Conservation (phyloP, 768 basidiomycete species). For the Podaxis sp. region DNA sequence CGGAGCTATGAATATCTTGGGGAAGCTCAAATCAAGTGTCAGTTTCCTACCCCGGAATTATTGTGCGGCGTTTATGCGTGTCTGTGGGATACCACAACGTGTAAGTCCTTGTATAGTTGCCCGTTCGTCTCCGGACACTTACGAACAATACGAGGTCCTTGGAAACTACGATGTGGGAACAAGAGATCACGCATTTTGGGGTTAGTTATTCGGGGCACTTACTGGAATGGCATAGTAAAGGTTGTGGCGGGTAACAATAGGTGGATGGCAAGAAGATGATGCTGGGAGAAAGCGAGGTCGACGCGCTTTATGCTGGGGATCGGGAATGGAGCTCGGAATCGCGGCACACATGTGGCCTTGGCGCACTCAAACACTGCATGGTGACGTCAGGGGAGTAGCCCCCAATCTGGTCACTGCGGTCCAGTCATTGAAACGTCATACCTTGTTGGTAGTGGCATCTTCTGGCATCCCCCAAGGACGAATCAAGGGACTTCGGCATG, state of each 20-base stretch:
- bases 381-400: neutral
- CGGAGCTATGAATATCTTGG: neutral
- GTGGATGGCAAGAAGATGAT: neutral
- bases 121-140: slow-evolving; percentile 7
- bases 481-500: no score
- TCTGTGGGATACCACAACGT: slow-evolving; percentile 18
- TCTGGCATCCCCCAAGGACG: no score
- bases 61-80: slow-evolving; percentile 29
- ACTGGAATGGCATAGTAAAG: slow-evolving; percentile 20
- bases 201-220: slow-evolving; percentile 1
- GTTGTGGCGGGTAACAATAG: neutral
- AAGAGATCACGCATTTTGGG: slow-evolving; percentile 10
- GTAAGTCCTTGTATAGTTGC: neutral
- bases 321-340: neutral
- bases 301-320: neutral
- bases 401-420: neutral
- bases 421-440: neutral
- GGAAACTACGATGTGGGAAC: slow-evolving; percentile 18
- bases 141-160: slow-evolving; percentile 27
- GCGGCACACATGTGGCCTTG: neutral
- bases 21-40: neutral
- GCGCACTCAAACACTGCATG: neutral
- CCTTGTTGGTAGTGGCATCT: no score
- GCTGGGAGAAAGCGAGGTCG: neutral
- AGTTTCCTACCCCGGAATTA: slow-evolving; percentile 31